Evolutionary conservation across 768 basidiomycete species (phyloP), one percentile per base, ranked within the genome.

Genomic region (Tulasnella sp.): DNA sequence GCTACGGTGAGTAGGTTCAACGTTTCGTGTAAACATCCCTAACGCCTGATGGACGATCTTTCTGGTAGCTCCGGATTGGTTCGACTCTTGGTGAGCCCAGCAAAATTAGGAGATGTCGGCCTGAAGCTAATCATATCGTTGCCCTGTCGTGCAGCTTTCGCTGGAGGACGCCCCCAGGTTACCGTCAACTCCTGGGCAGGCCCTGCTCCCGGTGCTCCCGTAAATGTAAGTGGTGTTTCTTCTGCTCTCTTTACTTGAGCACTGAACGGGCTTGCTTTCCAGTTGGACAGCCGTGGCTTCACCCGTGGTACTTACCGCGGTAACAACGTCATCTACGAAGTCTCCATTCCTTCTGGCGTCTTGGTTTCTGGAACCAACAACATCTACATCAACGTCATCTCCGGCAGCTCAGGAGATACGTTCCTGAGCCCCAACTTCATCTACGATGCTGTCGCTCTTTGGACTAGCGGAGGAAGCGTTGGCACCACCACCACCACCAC

Each of bases 251-350:
- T 72, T 9, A n/a, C 5, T 18, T 39, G 18, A 37, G 6, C 39
- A 10, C 37, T 72, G 3, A 26, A 10, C 35, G 9, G 37, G 6
- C 7, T n/a, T 72, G 9, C 29, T 35, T 11, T 85, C 29, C 79
- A 80, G 10, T 79, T 87, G 37, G 84, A 88, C 82, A 87, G 86
- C 71, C 84, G 87, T 82, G 87, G 87, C 57, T 85, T 88, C 46
- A 87, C 87, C 70, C 86, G 87, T 29, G 87, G 87, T 23, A 88
- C 87, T 40, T 88, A 86, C 86, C 85, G 87, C 40, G 87, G 87
- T 16, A 55, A 61, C 67, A 46, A 42, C 70, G 70, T 78, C 35
- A 23, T 73, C 13, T 72, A 69, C 57, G 40, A 55, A 29, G 23
- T 23, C 3, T 72, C 42, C 26, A 67, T 67, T 11, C 70, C 74